A percentile compares a stretch with the other conserved stretches of the same genome.
phyloP scores from a whole-genome alignment of 164 flowering plant species.

The grape (Vitis vinifera) region ASM3070453v1 NC_081810.1:23922501-23923000 shows the following conservation, averaged over 20 bases:
- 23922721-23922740: not conserved
- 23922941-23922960: conserved; percentile 50
- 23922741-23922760: not conserved
- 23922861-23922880: conserved; percentile 89
- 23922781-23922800: not conserved
- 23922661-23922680: not conserved
- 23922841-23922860: conserved; percentile 2
- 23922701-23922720: not conserved
- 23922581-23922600: too few relatives aligned
- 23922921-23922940: conserved; percentile 63
- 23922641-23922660: not conserved
- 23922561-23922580: too few relatives aligned
- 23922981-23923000: conserved; percentile 78
- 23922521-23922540: too few relatives aligned
- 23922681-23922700: not conserved
- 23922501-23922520: too few relatives aligned
- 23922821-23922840: not conserved
- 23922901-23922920: conserved; percentile 89
- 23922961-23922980: conserved; percentile 78
- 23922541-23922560: too few relatives aligned
- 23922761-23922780: not conserved
- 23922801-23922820: not conserved
- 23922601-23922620: not conserved
- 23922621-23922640: not conserved
- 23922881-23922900: conserved; percentile 90